Percentiles rank a stretch among this genome's conserved stretches.
These are phyloP conservation scores for Lachnellula suecica DNA, from an alignment of 2,329 filamentous ascomycete species.

Conservation along the genomic window DNA sequence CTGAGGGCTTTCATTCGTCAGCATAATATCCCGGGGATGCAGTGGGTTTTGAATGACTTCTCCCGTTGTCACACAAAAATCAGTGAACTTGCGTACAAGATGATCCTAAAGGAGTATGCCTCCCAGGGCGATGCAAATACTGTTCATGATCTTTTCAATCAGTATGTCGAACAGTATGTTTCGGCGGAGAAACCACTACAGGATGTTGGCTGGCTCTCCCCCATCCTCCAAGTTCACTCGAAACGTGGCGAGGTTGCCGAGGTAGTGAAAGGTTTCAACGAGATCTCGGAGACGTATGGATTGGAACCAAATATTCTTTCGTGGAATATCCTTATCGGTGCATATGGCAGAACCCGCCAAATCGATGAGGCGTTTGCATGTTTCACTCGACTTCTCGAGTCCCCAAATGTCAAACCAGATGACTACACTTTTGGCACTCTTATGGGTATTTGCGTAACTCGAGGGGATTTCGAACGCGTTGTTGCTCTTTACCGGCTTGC, in stretches of 20 bases:
- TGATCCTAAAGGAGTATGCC: conserved; percentile 41
- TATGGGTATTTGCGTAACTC: conserved; percentile 68
- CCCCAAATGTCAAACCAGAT: conserved; percentile 51
- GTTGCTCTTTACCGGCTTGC: conserved; percentile 65
- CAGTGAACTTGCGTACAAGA: conserved; percentile 29
- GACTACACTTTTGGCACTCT: conserved; percentile 68
- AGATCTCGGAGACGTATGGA: conserved; percentile 55
- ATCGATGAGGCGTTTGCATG: conserved; percentile 62
- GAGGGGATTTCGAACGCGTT: conserved; percentile 72
- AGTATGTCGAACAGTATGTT: conserved; percentile 26
- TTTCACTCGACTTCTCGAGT: conserved; percentile 59
- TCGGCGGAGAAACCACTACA: conserved; percentile 3
- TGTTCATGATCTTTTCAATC: conserved; percentile 44
- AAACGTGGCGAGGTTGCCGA: conserved; percentile 62
- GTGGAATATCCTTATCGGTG: conserved; percentile 78
- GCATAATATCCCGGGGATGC: conserved; percentile 34
- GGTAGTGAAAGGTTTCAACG: conserved; percentile 60
- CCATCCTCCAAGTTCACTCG: conserved; percentile 71
- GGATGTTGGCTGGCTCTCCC: conserved; percentile 39
- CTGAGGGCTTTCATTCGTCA: conserved; percentile 31
- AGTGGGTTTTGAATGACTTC: conserved; percentile 38
- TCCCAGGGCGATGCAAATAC: conserved; percentile 43
- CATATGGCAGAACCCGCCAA: conserved; percentile 65
- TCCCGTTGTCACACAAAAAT: conserved; percentile 31
- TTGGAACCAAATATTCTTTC: conserved; percentile 56